Conservation (phyloP, 208 protist genomes). For the Novymonas esmeraldas region DNA sequence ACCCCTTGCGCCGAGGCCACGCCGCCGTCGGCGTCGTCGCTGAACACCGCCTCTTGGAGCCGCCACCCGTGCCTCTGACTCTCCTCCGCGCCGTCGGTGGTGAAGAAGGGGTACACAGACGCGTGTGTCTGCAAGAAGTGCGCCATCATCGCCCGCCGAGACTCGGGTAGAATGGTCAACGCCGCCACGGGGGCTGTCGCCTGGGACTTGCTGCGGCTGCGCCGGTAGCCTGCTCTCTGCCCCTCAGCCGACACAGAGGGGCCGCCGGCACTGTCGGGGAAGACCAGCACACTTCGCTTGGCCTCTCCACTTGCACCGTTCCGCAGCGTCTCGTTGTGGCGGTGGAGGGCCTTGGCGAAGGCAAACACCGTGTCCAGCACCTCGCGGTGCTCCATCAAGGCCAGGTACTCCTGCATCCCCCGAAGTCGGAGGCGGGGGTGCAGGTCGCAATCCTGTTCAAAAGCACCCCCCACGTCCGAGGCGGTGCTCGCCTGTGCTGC, state of each 20-base stretch:
- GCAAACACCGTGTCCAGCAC: slow-evolving; percentile 44
- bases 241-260: not conserved
- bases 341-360: slow-evolving; percentile 54
- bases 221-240: not conserved
- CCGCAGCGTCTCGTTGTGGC: slow-evolving; percentile 25
- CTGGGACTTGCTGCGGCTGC: not conserved
- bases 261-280: not conserved
- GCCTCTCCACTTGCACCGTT: too few relatives aligned
- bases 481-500: not conserved
- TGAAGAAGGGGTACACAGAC: slow-evolving; percentile 45
- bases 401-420: slow-evolving; percentile 40
- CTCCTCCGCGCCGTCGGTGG: not conserved
- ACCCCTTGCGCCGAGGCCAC: slow-evolving; percentile 26
- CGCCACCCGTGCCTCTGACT: not conserved
- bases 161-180: slow-evolving; percentile 23
- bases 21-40: slow-evolving; percentile 4
- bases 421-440: slow-evolving; percentile 22
- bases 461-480: not conserved
- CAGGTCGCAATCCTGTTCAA: slow-evolving; percentile 24
- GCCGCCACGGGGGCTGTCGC: not conserved
- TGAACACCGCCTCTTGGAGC: slow-evolving; percentile 29
- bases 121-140: slow-evolving; percentile 38
- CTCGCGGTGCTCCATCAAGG: slow-evolving; percentile 39
- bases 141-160: slow-evolving; percentile 26
- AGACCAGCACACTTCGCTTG: not conserved